phyloP scores from a whole-genome alignment of 148 eudicot genomes.

The Chenopodium album region DNA sequence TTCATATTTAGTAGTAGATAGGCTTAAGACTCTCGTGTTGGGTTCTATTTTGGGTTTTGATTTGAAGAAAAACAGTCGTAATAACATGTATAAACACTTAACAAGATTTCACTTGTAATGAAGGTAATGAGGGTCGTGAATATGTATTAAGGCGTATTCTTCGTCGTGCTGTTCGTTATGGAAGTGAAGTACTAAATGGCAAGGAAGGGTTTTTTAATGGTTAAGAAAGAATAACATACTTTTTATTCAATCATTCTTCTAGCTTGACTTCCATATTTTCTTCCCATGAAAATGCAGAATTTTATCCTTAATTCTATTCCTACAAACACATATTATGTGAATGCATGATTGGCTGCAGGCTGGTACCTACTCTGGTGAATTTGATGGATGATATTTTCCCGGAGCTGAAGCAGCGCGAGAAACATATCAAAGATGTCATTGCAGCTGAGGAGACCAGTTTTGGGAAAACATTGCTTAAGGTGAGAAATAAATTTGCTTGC shows the following conservation, averaged over 20 bases:
- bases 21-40: background rate
- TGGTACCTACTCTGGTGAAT: conserved; percentile 75
- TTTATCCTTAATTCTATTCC: background rate
- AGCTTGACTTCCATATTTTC: background rate
- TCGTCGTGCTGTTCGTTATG: conserved; percentile 97
- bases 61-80: background rate
- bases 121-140: conserved; percentile 97
- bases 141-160: conserved; percentile 96
- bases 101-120: conserved; percentile 1
- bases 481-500: conserved; percentile 30
- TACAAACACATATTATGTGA: conserved; percentile 7
- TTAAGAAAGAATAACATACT: conserved; percentile 36
- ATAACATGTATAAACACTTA: background rate
- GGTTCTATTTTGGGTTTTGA: background rate
- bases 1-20: background rate
- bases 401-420: conserved; percentile 72
- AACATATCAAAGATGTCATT: conserved; percentile 63
- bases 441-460: conserved; percentile 89
- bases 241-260: conserved; percentile 3
- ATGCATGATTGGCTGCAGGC: conserved; percentile 45
- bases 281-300: background rate
- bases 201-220: conserved; percentile 86
- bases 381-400: conserved; percentile 84
- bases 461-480: conserved; percentile 83
- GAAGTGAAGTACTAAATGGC: conserved; percentile 84